These are phyloP conservation scores for Rubia peregrina DNA, from an alignment of 305 asterid species.

Conservation along the genomic window DNA sequence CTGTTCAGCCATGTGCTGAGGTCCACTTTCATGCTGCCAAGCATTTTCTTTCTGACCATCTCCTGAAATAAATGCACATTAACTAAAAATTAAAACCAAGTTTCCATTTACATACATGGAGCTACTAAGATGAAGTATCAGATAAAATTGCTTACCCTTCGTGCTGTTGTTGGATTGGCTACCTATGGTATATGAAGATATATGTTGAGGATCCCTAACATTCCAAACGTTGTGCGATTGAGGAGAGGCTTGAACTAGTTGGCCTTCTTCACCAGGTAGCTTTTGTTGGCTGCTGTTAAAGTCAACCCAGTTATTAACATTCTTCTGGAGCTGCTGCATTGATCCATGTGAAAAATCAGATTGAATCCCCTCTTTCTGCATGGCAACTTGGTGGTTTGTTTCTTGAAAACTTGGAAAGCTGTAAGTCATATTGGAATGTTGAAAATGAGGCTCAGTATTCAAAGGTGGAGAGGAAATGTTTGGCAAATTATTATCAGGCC, in stretches of 20 bases:
- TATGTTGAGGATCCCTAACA: constrained; percentile 24
- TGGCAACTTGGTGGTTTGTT: constrained; percentile 28
- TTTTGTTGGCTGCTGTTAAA: constrained; percentile 37
- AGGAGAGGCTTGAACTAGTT: constrained; percentile 31
- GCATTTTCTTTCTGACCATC: constrained; percentile 31
- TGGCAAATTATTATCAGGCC: constrained; percentile 44
- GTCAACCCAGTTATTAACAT: constrained; percentile 30
- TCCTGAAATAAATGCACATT: constrained; percentile 34
- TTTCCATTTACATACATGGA: not conserved
- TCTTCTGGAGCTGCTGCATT: constrained; percentile 29
- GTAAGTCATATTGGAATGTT: constrained; percentile 27
- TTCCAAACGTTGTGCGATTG: constrained; percentile 31
- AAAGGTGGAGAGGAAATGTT: constrained; percentile 41
- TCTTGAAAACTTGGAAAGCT: constrained; percentile 37
- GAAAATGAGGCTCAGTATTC: constrained; percentile 34
- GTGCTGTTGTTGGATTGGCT: constrained; percentile 18
- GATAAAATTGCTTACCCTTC: constrained; percentile 19
- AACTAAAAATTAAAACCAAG: constrained; percentile 8
- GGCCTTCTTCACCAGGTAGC: constrained; percentile 33
- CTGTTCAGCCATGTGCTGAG: constrained; percentile 33
- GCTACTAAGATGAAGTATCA: not conserved
- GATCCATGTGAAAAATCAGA: constrained; percentile 36
- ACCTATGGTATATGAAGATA: constrained; percentile 18
- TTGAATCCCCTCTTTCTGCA: constrained; percentile 36
- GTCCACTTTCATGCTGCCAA: constrained; percentile 37